Evolutionary conservation across 441 rosid genomes (phyloP).

Genomic region (Capsella rubella): DNA sequence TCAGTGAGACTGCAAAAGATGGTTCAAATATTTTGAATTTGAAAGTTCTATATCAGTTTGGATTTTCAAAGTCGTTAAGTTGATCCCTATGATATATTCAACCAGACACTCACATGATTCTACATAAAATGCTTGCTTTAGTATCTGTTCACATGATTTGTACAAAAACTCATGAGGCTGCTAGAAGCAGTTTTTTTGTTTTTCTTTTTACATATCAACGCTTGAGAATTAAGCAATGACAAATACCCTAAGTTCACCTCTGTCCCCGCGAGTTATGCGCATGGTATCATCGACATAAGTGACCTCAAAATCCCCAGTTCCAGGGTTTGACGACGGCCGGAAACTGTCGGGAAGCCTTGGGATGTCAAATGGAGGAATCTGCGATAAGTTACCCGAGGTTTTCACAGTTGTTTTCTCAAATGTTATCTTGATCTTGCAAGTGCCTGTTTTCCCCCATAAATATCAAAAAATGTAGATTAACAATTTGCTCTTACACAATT

Average conservation of each 20-base stretch:
- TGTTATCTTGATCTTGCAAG: constrained; percentile 71
- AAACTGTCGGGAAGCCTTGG: constrained; percentile 81
- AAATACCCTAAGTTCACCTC: constrained; percentile 83
- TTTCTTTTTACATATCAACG: background rate
- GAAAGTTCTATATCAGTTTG: background rate
- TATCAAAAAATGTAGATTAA: background rate
- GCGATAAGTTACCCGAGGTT: constrained; percentile 69
- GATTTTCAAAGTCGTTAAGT: background rate
- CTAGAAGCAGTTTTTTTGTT: background rate
- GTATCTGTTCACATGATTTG: background rate
- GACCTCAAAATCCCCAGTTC: constrained; percentile 83
- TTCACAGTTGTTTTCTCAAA: constrained; percentile 81
- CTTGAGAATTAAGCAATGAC: constrained; percentile 41
- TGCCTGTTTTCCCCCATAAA: constrained; percentile 45
- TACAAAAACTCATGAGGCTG: constrained; percentile 11
- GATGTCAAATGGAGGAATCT: constrained; percentile 77
- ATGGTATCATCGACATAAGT: constrained; percentile 66
- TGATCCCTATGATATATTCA: too few relatives aligned
- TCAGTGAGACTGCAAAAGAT: background rate
- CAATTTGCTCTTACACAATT: constrained; percentile 18
- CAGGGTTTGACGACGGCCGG: constrained; percentile 65
- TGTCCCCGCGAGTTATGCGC: constrained; percentile 88
- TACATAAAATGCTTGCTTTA: background rate
- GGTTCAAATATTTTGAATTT: background rate
- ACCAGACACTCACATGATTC: background rate